A percentile compares a stretch with the other conserved stretches of the same genome.
Evolutionary conservation across 768 basidiomycete genomes (phyloP).

Genomic region (Xerocomellus intermedius): DNA sequence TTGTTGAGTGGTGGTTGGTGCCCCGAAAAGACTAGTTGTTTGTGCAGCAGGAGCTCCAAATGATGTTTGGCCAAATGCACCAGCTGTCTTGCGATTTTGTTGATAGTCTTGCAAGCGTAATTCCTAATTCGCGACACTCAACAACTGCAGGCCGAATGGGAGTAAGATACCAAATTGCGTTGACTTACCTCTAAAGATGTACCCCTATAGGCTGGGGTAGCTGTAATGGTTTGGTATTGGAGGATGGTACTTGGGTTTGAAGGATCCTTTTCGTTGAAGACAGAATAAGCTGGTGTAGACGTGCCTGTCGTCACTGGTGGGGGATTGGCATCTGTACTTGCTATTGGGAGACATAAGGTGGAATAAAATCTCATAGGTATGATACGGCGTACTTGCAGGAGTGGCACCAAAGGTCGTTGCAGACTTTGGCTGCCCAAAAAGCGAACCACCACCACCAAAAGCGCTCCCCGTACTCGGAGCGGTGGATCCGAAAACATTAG

Average conservation of each 20-base stretch:
- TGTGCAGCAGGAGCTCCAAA: constrained; percentile 28
- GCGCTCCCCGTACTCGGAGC: constrained; percentile 31
- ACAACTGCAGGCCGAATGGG: not conserved
- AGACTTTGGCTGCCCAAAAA: constrained; percentile 60
- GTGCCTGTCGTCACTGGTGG: constrained; percentile 70
- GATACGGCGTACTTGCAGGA: constrained; percentile 30
- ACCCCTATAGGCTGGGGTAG: constrained; percentile 75
- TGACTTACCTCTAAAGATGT: constrained; percentile 69
- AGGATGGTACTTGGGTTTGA: constrained; percentile 43
- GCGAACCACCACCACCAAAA: constrained; percentile 45
- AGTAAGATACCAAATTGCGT: constrained; percentile 3
- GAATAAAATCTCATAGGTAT: not conserved
- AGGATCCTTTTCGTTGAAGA: constrained; percentile 66
- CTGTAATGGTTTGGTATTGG: constrained; percentile 81
- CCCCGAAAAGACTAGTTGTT: constrained; percentile 27
- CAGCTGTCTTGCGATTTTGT: constrained; percentile 70
- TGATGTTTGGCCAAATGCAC: constrained; percentile 54
- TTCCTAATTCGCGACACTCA: constrained; percentile 46
- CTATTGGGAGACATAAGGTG: constrained; percentile 23
- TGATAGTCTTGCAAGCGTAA: constrained; percentile 73
- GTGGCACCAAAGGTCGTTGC: constrained; percentile 43
- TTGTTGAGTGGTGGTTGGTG: constrained; percentile 27
- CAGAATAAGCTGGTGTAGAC: constrained; percentile 58
- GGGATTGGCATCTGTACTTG: constrained; percentile 36
- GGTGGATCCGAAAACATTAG: constrained; percentile 36